phyloP scores from a whole-genome alignment of 75 land plant species.

The Pinus albicaulis region DNA sequence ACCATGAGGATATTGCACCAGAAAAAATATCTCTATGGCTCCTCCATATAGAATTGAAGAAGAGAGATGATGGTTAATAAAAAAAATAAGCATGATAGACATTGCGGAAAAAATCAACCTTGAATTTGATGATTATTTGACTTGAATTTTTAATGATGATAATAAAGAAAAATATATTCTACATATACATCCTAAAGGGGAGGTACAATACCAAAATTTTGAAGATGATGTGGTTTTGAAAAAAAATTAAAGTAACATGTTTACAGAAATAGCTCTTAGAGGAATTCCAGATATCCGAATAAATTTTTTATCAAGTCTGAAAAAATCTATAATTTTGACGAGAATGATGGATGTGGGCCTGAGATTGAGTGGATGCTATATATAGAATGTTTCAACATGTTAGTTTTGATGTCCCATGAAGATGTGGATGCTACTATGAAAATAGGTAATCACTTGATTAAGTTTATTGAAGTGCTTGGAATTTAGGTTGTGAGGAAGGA shows the following conservation, averaged over 20 bases:
- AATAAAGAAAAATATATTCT: conserved; percentile 95
- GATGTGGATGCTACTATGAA: conserved; percentile 93
- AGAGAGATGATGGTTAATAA: background rate
- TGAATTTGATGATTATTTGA: conserved; percentile 97
- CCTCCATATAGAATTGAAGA: no score
- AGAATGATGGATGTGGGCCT: conserved; percentile 76
- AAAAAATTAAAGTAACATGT: conserved; percentile 95
- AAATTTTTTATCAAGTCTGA: conserved; percentile 87
- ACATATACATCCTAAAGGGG: conserved; percentile 91
- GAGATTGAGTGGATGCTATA: conserved; percentile 96
- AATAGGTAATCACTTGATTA: conserved; percentile 92
- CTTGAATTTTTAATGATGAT: conserved; percentile 98
- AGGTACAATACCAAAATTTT: conserved; percentile 69
- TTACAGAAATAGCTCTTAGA: conserved; percentile 92
- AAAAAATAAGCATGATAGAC: conserved; percentile 97
- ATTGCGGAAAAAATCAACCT: conserved; percentile 93
- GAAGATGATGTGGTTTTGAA: conserved; percentile 97
- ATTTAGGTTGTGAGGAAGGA: conserved; percentile 45
- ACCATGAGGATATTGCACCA: no score
- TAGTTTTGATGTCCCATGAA: conserved; percentile 94
- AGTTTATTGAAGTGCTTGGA: conserved; percentile 98
- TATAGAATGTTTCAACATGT: conserved; percentile 96
- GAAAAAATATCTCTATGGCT: no score
- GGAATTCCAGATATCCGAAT: conserved; percentile 96
- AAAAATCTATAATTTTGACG: conserved; percentile 79